These are phyloP conservation scores for Penicillium rolfsii DNA, from an alignment of 2,329 filamentous ascomycete genomes.

Conservation along the genomic window DNA sequence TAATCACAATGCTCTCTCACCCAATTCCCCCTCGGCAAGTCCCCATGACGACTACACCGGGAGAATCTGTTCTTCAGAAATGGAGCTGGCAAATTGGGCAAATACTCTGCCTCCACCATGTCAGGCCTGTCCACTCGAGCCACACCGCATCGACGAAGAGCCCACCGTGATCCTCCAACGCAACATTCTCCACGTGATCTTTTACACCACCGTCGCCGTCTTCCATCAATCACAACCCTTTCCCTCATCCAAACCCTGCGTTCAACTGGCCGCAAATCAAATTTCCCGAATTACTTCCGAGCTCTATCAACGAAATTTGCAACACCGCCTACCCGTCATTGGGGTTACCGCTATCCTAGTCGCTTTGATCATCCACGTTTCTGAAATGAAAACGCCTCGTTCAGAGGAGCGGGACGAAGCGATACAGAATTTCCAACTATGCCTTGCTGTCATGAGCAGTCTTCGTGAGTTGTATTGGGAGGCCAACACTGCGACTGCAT, in stretches of 20 bases:
- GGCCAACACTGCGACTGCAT: slow-evolving; percentile 14
- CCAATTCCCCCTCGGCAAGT: slow-evolving; percentile 3
- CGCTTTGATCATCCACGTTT: slow-evolving; percentile 22
- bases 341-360: slow-evolving; percentile 23
- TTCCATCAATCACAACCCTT: slow-evolving; percentile 23
- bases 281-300: slow-evolving; percentile 21
- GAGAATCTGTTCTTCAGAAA: slow-evolving; percentile 12
- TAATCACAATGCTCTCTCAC: neutral
- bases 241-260: slow-evolving; percentile 21
- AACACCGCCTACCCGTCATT: slow-evolving; percentile 17
- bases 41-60: slow-evolving; percentile 9
- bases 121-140: slow-evolving; percentile 12
- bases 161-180: slow-evolving; percentile 16
- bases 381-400: slow-evolving; percentile 13
- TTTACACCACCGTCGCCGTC: slow-evolving; percentile 24
- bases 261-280: slow-evolving; percentile 20
- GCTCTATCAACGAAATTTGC: slow-evolving; percentile 13
- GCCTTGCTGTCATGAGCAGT: slow-evolving; percentile 17
- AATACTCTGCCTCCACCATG: slow-evolving; percentile 16
- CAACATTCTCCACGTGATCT: slow-evolving; percentile 22
- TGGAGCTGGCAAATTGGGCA: slow-evolving; percentile 23
- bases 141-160: slow-evolving; percentile 8
- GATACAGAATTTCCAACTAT: slow-evolving; percentile 14
- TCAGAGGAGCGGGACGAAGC: slow-evolving; percentile 10
- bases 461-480: slow-evolving; percentile 22